These are phyloP conservation scores for Kalmanozyma brasiliensis DNA, from an alignment of 1,284 basidiomycete genomes.

Conservation along the genomic window DNA sequence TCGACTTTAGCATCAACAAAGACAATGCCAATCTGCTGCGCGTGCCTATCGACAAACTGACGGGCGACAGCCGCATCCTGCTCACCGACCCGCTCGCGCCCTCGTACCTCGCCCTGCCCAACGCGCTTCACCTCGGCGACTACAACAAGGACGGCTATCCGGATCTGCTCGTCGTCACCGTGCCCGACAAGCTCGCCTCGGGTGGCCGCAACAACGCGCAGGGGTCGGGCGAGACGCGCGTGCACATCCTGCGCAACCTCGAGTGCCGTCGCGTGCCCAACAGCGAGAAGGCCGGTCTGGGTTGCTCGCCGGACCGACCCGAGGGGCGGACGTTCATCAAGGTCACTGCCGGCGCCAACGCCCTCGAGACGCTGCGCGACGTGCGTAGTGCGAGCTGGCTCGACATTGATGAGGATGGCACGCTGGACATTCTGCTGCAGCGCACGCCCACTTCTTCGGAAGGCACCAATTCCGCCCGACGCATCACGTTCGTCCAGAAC, in stretches of 20 bases:
- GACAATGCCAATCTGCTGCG: slow-evolving; percentile 75
- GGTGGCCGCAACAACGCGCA: slow-evolving; percentile 52
- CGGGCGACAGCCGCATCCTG: slow-evolving; percentile 73
- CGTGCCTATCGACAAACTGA: slow-evolving; percentile 76
- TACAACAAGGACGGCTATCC: slow-evolving; percentile 94
- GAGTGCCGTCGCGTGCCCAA: slow-evolving; percentile 73
- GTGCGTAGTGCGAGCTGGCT: slow-evolving; percentile 83
- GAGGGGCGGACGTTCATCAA: slow-evolving; percentile 46
- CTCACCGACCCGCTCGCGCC: slow-evolving; percentile 73
- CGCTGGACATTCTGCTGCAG: slow-evolving; percentile 90
- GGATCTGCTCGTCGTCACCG: slow-evolving; percentile 79
- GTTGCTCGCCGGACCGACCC: slow-evolving; percentile 32
- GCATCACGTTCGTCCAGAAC: slow-evolving; percentile 87
- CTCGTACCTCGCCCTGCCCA: slow-evolving; percentile 72
- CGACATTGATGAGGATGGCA: slow-evolving; percentile 96
- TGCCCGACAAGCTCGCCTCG: slow-evolving; percentile 65
- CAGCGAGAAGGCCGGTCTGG: slow-evolving; percentile 19
- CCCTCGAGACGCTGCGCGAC: slow-evolving; percentile 78
- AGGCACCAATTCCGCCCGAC: slow-evolving; percentile 44
- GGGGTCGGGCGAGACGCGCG: slow-evolving; percentile 70
- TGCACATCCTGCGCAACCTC: slow-evolving; percentile 78
- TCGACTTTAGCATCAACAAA: slow-evolving; percentile 74
- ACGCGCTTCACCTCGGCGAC: slow-evolving; percentile 86
- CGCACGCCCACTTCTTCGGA: slow-evolving; percentile 67
- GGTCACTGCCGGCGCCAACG: slow-evolving; percentile 75